Evolutionary conservation across 2,329 filamentous ascomycete species (phyloP).

Genomic region (Microcyclospora pomicola): DNA sequence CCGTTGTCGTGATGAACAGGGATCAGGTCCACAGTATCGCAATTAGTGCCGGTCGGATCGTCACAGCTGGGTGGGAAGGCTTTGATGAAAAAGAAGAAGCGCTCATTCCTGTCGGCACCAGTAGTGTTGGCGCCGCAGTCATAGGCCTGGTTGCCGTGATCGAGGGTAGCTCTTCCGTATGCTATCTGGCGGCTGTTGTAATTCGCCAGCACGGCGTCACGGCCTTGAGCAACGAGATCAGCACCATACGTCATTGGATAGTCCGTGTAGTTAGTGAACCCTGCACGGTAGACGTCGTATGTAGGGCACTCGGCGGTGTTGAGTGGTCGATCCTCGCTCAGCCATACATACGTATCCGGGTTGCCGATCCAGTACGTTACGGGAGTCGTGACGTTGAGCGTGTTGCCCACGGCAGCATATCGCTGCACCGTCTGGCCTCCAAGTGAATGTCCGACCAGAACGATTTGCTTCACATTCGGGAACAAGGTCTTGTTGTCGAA

Average conservation of each 20-base stretch:
- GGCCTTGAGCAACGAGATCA: slow-evolving; percentile 17
- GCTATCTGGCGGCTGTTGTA: slow-evolving; percentile 23
- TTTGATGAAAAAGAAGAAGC: slow-evolving; percentile 28
- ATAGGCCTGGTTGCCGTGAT: slow-evolving; percentile 23
- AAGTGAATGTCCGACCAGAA: slow-evolving; percentile 24
- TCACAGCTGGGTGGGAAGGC: slow-evolving; percentile 20
- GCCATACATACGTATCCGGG: slow-evolving; percentile 24
- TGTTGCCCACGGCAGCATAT: slow-evolving; percentile 21
- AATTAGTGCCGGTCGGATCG: slow-evolving; percentile 12
- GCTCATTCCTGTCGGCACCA: slow-evolving; percentile 24
- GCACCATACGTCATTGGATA: slow-evolving; percentile 21
- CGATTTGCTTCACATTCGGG: slow-evolving; percentile 25
- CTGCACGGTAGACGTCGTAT: slow-evolving; percentile 24
- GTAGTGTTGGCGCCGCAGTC: slow-evolving; percentile 20
- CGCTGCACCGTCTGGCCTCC: slow-evolving; percentile 24
- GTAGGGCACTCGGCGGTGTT: slow-evolving; percentile 16
- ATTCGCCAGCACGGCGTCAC: slow-evolving; percentile 20
- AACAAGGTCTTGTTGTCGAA: slow-evolving; percentile 21
- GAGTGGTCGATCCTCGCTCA: slow-evolving; percentile 19
- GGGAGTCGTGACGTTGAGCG: slow-evolving; percentile 12
- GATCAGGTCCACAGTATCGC: slow-evolving; percentile 24
- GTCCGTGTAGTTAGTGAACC: slow-evolving; percentile 18
- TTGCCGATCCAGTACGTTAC: slow-evolving; percentile 24
- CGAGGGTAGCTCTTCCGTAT: slow-evolving; percentile 22
- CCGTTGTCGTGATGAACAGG: slow-evolving; percentile 22